These are phyloP conservation scores for Boletus reticuloceps DNA, from an alignment of 768 basidiomycete genomes.

Conservation along the genomic window DNA sequence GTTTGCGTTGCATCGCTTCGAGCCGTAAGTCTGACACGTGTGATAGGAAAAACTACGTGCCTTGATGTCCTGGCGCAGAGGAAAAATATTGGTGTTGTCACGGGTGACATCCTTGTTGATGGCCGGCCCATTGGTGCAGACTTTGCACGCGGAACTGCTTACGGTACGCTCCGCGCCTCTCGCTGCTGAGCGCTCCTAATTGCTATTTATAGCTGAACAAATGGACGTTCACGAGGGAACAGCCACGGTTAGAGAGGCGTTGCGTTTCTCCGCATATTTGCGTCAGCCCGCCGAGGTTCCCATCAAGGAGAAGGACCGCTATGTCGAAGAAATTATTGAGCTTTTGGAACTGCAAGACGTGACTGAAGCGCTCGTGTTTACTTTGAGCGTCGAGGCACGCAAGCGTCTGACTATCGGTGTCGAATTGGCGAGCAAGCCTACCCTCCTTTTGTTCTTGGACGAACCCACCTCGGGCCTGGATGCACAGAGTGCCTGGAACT, in stretches of 20 bases:
- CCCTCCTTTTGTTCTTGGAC: slow-evolving; percentile 29
- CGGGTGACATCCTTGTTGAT: slow-evolving; percentile 65
- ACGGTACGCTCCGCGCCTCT: slow-evolving; percentile 45
- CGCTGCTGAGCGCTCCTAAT: slow-evolving; percentile 19
- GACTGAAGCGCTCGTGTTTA: slow-evolving; percentile 78
- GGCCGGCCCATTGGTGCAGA: slow-evolving; percentile 57
- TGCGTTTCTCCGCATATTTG: slow-evolving; percentile 83
- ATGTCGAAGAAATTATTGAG: slow-evolving; percentile 82
- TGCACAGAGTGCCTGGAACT: slow-evolving; percentile 72
- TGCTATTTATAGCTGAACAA: slow-evolving; percentile 59
- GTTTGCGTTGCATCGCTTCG: slow-evolving; percentile 20
- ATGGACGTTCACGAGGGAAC: slow-evolving; percentile 85
- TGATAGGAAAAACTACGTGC: slow-evolving; percentile 70
- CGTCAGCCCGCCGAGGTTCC: slow-evolving; percentile 70
- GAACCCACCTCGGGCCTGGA: slow-evolving; percentile 59
- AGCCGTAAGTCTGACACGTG: not conserved
- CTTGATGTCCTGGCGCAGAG: slow-evolving; percentile 72
- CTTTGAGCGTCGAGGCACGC: slow-evolving; percentile 63
- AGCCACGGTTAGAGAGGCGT: slow-evolving; percentile 78
- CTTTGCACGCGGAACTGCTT: slow-evolving; percentile 71
- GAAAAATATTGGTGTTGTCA: slow-evolving; percentile 66
- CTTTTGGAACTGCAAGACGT: slow-evolving; percentile 81
- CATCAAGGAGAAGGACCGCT: slow-evolving; percentile 70
- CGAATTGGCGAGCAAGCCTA: slow-evolving; percentile 75
- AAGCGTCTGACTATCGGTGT: slow-evolving; percentile 92